Evolutionary conservation across 148 eudicot species (phyloP).

Genomic region (Silene conica): DNA sequence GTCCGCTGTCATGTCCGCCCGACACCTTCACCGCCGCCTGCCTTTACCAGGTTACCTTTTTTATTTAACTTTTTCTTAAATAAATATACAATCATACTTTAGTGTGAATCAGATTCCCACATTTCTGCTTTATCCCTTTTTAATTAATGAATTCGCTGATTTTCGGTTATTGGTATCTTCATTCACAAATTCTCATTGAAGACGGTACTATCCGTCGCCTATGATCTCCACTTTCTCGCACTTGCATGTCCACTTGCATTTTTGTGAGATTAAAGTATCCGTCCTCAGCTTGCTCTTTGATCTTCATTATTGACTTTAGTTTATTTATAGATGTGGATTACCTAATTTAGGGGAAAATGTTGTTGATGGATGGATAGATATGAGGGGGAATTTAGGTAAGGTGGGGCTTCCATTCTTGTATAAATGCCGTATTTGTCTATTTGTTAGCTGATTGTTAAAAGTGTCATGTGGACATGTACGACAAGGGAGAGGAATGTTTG

Average conservation of each 20-base stretch:
- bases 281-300: no score
- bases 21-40: conserved; percentile 55
- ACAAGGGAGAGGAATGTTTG: neutral
- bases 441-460: neutral
- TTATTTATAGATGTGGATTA: neutral
- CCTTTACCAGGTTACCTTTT: conserved; percentile 39
- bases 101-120: neutral
- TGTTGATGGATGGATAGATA: neutral
- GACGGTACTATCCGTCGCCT: no score
- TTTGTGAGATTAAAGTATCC: no score
- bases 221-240: no score
- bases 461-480: neutral
- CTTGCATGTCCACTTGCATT: no score
- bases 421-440: neutral
- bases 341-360: neutral
- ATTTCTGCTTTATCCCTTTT: neutral
- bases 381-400: neutral
- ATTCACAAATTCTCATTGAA: no score
- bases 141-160: no score
- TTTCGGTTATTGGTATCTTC: neutral
- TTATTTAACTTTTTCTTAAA: no score
- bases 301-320: neutral
- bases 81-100: no score
- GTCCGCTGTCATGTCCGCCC: conserved; percentile 80
- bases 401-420: no score